Percentiles rank a stretch among this genome's conserved stretches.
Conservation (phyloP, 768 basidiomycete species). For the Roridomyces roridus region DNA sequence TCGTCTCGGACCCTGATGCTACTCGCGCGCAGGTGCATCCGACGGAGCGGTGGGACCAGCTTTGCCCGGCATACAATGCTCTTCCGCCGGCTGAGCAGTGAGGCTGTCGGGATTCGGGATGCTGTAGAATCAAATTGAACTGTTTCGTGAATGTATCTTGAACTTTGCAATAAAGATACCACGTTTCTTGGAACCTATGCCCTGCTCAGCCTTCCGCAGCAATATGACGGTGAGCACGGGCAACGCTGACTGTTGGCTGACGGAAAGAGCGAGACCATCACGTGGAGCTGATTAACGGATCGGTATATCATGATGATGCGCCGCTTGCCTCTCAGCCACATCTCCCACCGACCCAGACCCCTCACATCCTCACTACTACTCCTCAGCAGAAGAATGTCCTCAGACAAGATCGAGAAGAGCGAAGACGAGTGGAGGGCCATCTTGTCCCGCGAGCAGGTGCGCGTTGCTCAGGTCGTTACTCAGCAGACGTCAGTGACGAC, state of each 20-base stretch:
- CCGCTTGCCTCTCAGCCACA: not conserved
- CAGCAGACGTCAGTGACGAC: not conserved
- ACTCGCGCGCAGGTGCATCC: constrained; percentile 19
- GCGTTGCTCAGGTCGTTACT: constrained; percentile 14
- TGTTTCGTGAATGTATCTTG: too few relatives aligned
- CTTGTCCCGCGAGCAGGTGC: constrained; percentile 81
- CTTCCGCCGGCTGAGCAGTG: constrained; percentile 16
- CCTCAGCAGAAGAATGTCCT: constrained; percentile 41
- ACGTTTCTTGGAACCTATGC: too few relatives aligned
- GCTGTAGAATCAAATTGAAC: too few relatives aligned
- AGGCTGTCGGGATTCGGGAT: too few relatives aligned
- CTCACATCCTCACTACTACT: not conserved
- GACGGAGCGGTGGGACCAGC: constrained; percentile 19
- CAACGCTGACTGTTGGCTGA: not conserved
- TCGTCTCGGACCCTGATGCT: constrained; percentile 14
- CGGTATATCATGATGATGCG: not conserved
- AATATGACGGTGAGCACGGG: too few relatives aligned
- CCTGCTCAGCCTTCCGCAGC: too few relatives aligned
- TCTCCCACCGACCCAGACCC: not conserved
- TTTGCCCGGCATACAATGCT: constrained; percentile 25
- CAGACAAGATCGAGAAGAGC: constrained; percentile 51
- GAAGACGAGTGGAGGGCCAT: constrained; percentile 87
- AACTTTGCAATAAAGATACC: too few relatives aligned
- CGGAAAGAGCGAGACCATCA: not conserved
- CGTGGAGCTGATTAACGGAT: constrained; percentile 14